Base-by-base conservation (phyloP, 768 basidiomycete genomes). In the Suillus clintonianus region DNA sequence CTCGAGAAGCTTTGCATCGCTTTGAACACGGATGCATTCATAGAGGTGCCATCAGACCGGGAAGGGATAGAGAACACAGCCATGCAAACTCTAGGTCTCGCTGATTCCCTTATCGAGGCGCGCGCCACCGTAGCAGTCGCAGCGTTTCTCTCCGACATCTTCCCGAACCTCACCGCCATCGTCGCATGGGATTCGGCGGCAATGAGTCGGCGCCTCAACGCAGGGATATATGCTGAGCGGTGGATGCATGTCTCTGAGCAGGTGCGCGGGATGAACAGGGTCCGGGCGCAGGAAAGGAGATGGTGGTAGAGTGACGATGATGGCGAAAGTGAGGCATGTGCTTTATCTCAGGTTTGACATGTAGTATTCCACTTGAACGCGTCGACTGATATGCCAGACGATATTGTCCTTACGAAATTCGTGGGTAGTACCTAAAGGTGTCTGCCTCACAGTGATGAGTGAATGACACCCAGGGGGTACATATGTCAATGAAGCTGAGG, bases 131-230 rank as follows among this genome's bases (percentile, higher is more conserved):
- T 57, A n/a, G 24, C 53, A 30, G 39, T 62, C 11, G 61, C 61
- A 22, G 61, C 61, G n/a, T 62, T 62, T 41, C 55, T 62, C 24
- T 62, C 61, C 6, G 55, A 62, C 36, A 55, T 62, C 11, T 59
- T 39, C 2, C 61, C 61, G 5, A 62, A 62, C 37, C 37, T 57
- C n/a, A 59, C 60, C 39, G 30, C 22, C 13, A 57, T 59, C 36
- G 3, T 34, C 14, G 54, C 53, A n/a, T 56, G 60, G 56, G 39
- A 57, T 41, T 57, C 56, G 11, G 39, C 30, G 17, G 17, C 11
- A 17, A 57, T 57, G 56, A 57, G 24, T 17, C 56, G 39, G 24
- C 56, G 56, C 10, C 39, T 19, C 11, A 57, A 57, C 39, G 36
- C 55, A 57, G 56, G 22, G 32, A n/a, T 15, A 4, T 61, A 57